phyloP scores from a whole-genome alignment of 2,329 filamentous ascomycete species.

The Fusarium graminum region DNA sequence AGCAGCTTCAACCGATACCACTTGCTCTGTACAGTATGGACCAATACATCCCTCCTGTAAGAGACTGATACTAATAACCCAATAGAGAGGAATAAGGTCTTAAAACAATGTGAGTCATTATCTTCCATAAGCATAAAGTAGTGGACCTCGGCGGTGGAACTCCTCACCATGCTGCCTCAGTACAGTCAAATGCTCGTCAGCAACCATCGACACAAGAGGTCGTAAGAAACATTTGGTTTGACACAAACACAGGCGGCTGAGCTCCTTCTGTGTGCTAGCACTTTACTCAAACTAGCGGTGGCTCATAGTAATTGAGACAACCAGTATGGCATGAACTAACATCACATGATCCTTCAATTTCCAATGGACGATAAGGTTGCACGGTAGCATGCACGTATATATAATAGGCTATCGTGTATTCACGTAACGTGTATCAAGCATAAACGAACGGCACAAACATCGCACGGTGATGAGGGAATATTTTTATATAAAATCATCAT shows the following conservation, averaged over 20 bases:
- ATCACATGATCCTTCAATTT: slow-evolving; percentile 1
- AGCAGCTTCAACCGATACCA: too few relatives aligned
- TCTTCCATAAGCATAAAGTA: too few relatives aligned
- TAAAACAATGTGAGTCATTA: too few relatives aligned
- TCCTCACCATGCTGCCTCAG: too few relatives aligned
- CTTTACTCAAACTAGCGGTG: neutral
- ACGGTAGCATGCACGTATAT: neutral
- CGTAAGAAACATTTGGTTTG: too few relatives aligned
- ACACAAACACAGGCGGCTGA: neutral
- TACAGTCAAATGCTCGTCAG: too few relatives aligned
- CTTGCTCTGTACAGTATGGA: neutral
- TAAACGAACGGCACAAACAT: neutral
- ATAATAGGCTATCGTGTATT: neutral
- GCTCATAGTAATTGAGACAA: neutral
- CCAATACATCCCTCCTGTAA: neutral
- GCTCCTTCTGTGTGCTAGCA: neutral
- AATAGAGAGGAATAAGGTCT: too few relatives aligned
- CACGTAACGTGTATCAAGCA: too few relatives aligned
- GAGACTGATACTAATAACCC: too few relatives aligned
- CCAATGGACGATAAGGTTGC: neutral
- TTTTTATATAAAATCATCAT: slow-evolving; percentile 18
- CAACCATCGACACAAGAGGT: too few relatives aligned
- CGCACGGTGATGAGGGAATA: neutral
- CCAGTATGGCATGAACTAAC: neutral
- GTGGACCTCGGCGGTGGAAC: too few relatives aligned